These are phyloP conservation scores for Chalciporus sp. DNA, from an alignment of 1,284 basidiomycete species.

Conservation along the genomic window DNA sequence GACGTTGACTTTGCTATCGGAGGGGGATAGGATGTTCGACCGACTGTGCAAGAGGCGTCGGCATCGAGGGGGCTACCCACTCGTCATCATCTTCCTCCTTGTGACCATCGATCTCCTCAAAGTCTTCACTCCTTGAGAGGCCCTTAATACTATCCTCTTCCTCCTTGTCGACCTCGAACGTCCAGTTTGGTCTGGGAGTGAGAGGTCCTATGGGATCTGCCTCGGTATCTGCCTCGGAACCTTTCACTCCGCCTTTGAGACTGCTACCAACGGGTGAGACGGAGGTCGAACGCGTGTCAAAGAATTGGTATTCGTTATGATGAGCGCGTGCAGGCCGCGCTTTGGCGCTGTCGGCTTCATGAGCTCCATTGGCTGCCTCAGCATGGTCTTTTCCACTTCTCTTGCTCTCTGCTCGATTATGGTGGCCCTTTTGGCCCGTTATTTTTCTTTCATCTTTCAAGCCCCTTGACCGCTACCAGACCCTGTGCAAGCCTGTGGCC, in stretches of 20 bases:
- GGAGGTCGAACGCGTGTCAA: slow-evolving; percentile 46
- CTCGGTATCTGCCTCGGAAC: slow-evolving; percentile 62
- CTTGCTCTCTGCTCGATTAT: slow-evolving; percentile 12
- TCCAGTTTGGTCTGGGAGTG: slow-evolving; percentile 57
- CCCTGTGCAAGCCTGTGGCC: slow-evolving; percentile 21
- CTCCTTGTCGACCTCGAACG: slow-evolving; percentile 43
- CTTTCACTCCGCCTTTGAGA: slow-evolving; percentile 39
- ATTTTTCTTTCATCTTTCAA: slow-evolving; percentile 4
- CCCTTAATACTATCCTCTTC: slow-evolving; percentile 15
- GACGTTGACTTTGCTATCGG: slow-evolving; percentile 35
- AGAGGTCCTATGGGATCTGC: slow-evolving; percentile 67
- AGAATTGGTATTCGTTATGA: slow-evolving; percentile 46
- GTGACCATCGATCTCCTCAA: slow-evolving; percentile 39
- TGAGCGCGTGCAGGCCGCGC: slow-evolving; percentile 15
- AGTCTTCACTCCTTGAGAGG: slow-evolving; percentile 25
- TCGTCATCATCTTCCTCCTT: slow-evolving; percentile 50
- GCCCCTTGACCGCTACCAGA: slow-evolving; percentile 7
- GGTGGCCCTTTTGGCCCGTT: slow-evolving; percentile 12
- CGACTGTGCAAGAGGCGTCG: slow-evolving; percentile 38
- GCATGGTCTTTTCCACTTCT: too few relatives aligned
- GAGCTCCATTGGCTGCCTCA: slow-evolving; percentile 30
- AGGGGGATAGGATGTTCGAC: slow-evolving; percentile 37
- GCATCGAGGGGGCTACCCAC: slow-evolving; percentile 57
- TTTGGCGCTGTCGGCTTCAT: slow-evolving; percentile 27
- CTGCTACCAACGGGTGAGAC: slow-evolving; percentile 44